Percentiles rank a stretch among this genome's conserved stretches.
These are phyloP conservation scores for Saccharomyces paradoxus DNA, from an alignment of 805 yeast species.

Conservation along the genomic window DNA sequence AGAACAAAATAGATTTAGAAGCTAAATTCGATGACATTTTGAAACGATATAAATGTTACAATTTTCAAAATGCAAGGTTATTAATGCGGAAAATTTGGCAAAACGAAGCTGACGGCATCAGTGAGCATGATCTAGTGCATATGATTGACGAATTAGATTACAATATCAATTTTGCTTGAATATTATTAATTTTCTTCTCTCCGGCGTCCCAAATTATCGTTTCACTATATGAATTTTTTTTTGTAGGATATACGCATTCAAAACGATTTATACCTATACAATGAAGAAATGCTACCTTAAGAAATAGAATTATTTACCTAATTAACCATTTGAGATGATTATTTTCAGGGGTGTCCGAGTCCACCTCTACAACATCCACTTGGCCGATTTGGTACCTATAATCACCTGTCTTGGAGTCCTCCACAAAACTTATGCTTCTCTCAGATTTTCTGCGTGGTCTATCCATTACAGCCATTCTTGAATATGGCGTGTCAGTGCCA, in stretches of 20 bases:
- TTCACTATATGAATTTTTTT: neutral
- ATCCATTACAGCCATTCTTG: conserved; percentile 8
- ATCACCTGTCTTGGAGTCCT: conserved; percentile 23
- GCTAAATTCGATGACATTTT: conserved; percentile 48
- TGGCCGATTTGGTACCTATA: conserved; percentile 10
- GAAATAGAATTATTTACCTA: neutral
- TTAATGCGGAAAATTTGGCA: conserved; percentile 37
- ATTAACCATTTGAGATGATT: conserved; percentile 12
- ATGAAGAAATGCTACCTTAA: neutral
- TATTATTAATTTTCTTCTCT: neutral
- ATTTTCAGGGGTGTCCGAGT: conserved; percentile 20
- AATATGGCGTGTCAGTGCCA: neutral
- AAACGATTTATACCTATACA: neutral
- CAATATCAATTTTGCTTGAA: neutral
- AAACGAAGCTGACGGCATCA: conserved; percentile 20
- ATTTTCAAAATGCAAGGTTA: conserved; percentile 38
- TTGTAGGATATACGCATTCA: neutral
- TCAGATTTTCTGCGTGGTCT: conserved; percentile 24
- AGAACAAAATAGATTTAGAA: conserved; percentile 46
- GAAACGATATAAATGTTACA: conserved; percentile 60
- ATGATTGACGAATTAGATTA: neutral
- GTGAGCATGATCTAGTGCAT: neutral
- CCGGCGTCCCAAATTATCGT: neutral
- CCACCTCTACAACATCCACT: conserved; percentile 17
- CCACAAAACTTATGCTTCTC: conserved; percentile 20